A percentile compares a stretch with the other conserved stretches of the same genome.
phyloP scores from a whole-genome alignment of 2,329 filamentous ascomycete genomes.

The Incumbomyces delicatus region DNA sequence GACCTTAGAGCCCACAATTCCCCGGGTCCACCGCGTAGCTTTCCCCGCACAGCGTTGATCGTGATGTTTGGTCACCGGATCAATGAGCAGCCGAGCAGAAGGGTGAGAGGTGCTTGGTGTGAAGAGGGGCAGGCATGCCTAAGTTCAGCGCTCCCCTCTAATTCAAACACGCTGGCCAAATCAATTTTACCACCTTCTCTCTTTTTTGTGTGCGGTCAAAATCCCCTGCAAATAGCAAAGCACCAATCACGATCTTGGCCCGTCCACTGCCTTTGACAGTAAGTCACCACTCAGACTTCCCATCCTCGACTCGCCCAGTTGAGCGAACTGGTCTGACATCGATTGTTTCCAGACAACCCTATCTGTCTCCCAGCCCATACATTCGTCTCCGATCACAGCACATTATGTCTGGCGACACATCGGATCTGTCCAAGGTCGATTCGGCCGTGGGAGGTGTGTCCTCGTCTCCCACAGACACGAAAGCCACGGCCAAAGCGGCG shows the following conservation, averaged over 20 bases:
- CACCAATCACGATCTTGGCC: constrained; percentile 1
- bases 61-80: too few species aligned
- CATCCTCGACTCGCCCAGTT: too few species aligned
- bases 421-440: constrained; percentile 62
- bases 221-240: constrained; percentile 2
- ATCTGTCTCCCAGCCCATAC: not conserved
- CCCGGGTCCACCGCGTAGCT: too few species aligned
- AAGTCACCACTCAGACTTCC: not conserved
- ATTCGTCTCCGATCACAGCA: not conserved
- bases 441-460: constrained; percentile 76
- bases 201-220: constrained; percentile 2
- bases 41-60: too few species aligned
- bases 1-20: too few species aligned
- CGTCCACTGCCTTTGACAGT: not conserved
- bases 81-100: too few species aligned
- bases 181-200: not conserved
- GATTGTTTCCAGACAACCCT: not conserved
- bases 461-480: constrained; percentile 54
- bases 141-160: too few species aligned
- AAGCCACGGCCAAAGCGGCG: constrained; percentile 39
- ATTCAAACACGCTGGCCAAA: not conserved
- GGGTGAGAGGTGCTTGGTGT: too few species aligned
- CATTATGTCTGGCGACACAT: constrained; percentile 22
- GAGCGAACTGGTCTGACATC: too few species aligned
- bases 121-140: too few species aligned